phyloP scores from a whole-genome alignment of 768 basidiomycete genomes.

The Macrolepiota dolichaula region DNA sequence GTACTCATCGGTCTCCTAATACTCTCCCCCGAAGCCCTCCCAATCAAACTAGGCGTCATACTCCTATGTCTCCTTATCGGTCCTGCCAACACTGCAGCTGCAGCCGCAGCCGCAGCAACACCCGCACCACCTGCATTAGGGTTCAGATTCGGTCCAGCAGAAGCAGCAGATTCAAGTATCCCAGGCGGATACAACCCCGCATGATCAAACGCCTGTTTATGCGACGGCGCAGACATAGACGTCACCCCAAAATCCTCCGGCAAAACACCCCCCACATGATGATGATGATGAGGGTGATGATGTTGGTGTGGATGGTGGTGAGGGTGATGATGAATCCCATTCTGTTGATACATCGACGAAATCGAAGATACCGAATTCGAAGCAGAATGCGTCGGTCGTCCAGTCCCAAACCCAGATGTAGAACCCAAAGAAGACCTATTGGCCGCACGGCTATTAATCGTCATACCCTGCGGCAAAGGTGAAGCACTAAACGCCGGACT shows the following conservation, averaged over 20 bases:
- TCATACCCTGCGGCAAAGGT: conserved; percentile 16
- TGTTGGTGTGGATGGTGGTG: too few species aligned
- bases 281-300: too few species aligned
- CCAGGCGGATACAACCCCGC: conserved; percentile 44
- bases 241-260: conserved; percentile 35
- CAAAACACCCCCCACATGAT: neutral
- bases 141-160: conserved; percentile 4
- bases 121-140: conserved; percentile 14
- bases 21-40: conserved; percentile 35
- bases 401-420: conserved; percentile 21
- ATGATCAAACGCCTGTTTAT: conserved; percentile 67
- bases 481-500: conserved; percentile 40
- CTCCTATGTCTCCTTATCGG: conserved; percentile 70
- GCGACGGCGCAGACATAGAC: conserved; percentile 65
- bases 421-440: conserved; percentile 23
- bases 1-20: conserved; percentile 44
- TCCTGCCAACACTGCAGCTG: conserved; percentile 37
- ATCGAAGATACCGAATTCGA: conserved; percentile 27
- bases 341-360: conserved; percentile 11
- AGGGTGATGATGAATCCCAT: too few species aligned
- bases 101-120: conserved; percentile 18
- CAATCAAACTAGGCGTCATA: conserved; percentile 66
- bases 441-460: conserved; percentile 15
- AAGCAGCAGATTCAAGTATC: conserved; percentile 26
- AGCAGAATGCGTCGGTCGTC: conserved; percentile 20